phyloP scores from a whole-genome alignment of 139 green algal genomes.

The Chlamydomonas sp. region DNA sequence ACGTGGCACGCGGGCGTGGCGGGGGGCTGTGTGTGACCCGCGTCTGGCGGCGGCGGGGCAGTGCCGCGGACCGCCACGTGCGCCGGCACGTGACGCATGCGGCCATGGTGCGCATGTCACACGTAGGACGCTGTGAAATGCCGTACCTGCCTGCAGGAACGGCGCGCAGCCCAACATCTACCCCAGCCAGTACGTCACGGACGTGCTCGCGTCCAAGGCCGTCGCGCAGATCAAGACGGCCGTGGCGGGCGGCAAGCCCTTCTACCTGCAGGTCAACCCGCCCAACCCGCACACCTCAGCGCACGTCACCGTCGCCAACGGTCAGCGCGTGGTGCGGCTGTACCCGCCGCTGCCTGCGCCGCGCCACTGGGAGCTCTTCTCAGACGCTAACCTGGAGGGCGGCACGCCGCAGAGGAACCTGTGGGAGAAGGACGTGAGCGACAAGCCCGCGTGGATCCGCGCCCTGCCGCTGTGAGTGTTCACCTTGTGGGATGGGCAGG shows the following conservation, averaged over 20 bases:
- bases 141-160: constrained; percentile 11
- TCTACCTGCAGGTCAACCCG: constrained; percentile 32
- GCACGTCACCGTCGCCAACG: background rate
- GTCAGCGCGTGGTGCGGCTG: no score
- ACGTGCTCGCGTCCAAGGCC: constrained; percentile 34
- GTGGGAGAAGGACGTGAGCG: constrained; percentile 29
- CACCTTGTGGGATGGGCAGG: background rate
- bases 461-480: constrained; percentile 27
- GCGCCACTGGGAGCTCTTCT: constrained; percentile 42
- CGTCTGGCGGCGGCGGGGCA: no score
- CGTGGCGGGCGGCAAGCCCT: constrained; percentile 24
- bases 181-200: constrained; percentile 24
- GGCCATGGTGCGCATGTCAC: background rate
- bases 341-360: constrained; percentile 42
- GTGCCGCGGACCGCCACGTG: no score
- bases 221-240: constrained; percentile 26
- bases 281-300: background rate
- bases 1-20: no score
- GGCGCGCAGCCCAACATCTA: constrained; percentile 12
- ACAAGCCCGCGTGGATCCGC: constrained; percentile 39
- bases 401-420: constrained; percentile 14
- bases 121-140: no score
- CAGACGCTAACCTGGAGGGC: constrained; percentile 6
- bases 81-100: background rate
- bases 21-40: no score